Evolutionary conservation across 2,329 filamentous ascomycete genomes (phyloP), one percentile per base, ranked within the genome.

Genomic region (Periconia digitata): DNA sequence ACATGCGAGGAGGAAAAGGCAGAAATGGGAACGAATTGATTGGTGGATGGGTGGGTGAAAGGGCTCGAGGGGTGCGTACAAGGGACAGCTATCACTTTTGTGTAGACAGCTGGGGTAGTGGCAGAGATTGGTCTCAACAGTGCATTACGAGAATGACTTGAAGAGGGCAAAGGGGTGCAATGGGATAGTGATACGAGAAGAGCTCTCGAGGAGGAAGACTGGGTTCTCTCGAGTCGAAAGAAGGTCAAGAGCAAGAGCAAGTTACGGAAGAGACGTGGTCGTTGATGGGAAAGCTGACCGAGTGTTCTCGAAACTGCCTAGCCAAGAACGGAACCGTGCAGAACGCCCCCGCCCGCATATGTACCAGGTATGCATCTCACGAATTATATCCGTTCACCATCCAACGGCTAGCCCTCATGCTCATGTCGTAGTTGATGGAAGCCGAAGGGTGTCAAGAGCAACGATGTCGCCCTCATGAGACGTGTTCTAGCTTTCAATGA

Each of bases 1-100:
- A 15, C 27, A 32, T 10, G n/a, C 10, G 27, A 32, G 4, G 27
- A 10, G n/a, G n/a, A n/a, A n/a, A n/a, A 32, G 10, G 27, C 4
- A 10, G 10, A 32, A 12, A 12, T 6, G 3, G 27, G 10, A 3
- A 15, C 27, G 20, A 29, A 41, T 15, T 4, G 27, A 32, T 27
- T 41, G 22, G 16, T 10, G 10, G 12, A 16, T 27, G 12, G 39
- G 41, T 40, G 17, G 13, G 36, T n/a, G 21, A 22, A 22, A 20
- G 22, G n/a, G n/a, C n/a, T n/a, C n/a, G n/a, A 12, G n/a, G 27
- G 10, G 27, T 32, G 27, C 43, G 34, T 50, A 50, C 47, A 50
- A 42, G n/a, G 16, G 18, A 42, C 39, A 46, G 43, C 36, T 32
- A 36, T 32, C 13, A 21, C 10, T 21, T 6, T 32, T 13, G n/a